Percentiles rank a stretch among this genome's conserved stretches.
These are phyloP conservation scores for Saposhnikovia divaricata DNA, from an alignment of 129 eudicot species.

Conservation along the genomic window DNA sequence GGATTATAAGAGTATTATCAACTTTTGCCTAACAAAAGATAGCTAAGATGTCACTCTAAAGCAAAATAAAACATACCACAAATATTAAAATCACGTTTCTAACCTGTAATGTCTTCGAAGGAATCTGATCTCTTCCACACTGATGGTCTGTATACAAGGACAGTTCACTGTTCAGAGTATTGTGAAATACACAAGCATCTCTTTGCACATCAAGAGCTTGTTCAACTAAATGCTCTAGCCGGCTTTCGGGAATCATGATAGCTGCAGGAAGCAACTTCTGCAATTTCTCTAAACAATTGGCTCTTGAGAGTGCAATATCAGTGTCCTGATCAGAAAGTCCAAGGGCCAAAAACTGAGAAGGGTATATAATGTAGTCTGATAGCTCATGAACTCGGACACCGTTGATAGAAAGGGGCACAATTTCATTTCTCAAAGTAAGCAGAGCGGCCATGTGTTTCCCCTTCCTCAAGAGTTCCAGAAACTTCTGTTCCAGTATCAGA, in stretches of 20 bases:
- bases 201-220: conserved; percentile 33
- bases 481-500: conserved; percentile 31
- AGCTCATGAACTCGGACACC: conserved; percentile 24
- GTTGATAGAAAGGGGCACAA: conserved; percentile 24
- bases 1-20: background rate
- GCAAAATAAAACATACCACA: background rate
- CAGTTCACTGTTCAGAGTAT: conserved; percentile 24
- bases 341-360: conserved; percentile 10
- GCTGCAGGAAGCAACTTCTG: conserved; percentile 31
- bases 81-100: background rate
- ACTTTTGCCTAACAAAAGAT: background rate
- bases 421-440: conserved; percentile 26
- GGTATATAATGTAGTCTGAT: conserved; percentile 17
- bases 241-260: conserved; percentile 26
- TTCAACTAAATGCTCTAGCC: conserved; percentile 31
- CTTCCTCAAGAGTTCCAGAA: conserved; percentile 16
- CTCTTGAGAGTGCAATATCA: conserved; percentile 5
- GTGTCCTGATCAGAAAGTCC: conserved; percentile 9
- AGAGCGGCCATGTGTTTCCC: conserved; percentile 23
- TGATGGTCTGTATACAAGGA: conserved; percentile 29
- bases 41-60: background rate
- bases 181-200: conserved; percentile 27
- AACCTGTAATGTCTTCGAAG: conserved; percentile 30
- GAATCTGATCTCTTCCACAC: conserved; percentile 29
- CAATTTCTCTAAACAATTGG: conserved; percentile 20